These are phyloP conservation scores for Azolla pinnata DNA, from an alignment of 75 land plant genomes.

Conservation along the genomic window DNA sequence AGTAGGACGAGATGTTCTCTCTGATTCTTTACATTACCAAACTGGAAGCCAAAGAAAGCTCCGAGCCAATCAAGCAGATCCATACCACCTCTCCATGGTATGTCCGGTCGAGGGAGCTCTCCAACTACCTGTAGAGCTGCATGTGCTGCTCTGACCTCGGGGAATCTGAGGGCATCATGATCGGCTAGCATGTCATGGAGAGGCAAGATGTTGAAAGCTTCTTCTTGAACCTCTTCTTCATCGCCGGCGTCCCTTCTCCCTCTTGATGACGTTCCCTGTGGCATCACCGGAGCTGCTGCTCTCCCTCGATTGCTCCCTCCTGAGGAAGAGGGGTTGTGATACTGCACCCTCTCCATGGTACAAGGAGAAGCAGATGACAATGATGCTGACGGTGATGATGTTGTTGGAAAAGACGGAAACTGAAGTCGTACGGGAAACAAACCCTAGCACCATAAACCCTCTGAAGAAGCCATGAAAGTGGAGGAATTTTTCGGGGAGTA, in stretches of 20 bases:
- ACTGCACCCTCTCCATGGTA: no score
- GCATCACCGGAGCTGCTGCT: no score
- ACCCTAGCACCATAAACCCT: no score
- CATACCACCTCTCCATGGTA: not conserved
- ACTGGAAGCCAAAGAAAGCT: slow-evolving; percentile 74
- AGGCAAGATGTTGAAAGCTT: slow-evolving; percentile 75
- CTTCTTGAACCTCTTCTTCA: slow-evolving; percentile 6
- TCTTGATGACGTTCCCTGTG: no score
- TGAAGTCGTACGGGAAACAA: no score
- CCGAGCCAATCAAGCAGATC: slow-evolving; percentile 94
- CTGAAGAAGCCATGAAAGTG: no score
- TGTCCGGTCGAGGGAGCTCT: slow-evolving; percentile 30
- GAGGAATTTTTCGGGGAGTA: no score
- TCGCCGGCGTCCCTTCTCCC: not conserved
- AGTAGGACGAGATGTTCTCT: slow-evolving; percentile 90
- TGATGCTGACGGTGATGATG: no score
- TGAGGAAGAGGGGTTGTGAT: no score
- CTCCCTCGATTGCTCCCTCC: no score
- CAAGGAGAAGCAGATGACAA: no score
- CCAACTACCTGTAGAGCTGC: slow-evolving; percentile 61
- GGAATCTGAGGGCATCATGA: slow-evolving; percentile 67
- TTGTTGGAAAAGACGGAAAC: no score
- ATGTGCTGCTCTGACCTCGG: slow-evolving; percentile 80
- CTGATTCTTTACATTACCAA: slow-evolving; percentile 73
- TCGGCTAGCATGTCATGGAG: slow-evolving; percentile 67